Evolutionary conservation across 345 rosid species (phyloP).

Genomic region (Populus ilicifolia): DNA sequence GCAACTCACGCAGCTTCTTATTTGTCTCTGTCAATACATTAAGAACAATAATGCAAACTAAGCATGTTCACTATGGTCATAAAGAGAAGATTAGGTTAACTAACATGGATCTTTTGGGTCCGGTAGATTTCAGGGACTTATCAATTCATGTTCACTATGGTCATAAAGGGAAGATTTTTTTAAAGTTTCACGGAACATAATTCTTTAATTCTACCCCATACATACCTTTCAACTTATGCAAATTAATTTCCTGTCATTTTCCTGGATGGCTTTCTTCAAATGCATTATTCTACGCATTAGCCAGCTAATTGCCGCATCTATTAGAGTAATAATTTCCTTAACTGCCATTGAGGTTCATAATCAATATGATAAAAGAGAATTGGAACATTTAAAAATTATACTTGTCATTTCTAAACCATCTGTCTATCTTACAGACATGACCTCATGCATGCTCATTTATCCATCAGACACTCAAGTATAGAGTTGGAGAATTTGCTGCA

Average conservation of each 20-base stretch:
- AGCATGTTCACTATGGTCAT: not conserved
- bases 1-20: not conserved
- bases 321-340: not conserved
- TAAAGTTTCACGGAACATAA: not conserved
- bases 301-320: not conserved
- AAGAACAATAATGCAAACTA: not conserved
- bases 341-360: not conserved
- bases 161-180: too few relatives aligned
- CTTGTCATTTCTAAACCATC: not conserved
- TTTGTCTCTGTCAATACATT: conserved; percentile 1
- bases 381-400: not conserved
- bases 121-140: too few relatives aligned
- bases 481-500: not conserved
- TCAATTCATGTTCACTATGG: not conserved
- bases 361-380: not conserved
- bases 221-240: not conserved
- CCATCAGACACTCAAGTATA: not conserved
- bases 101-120: not conserved
- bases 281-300: not conserved
- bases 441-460: not conserved
- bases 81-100: not conserved
- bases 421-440: not conserved
- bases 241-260: not conserved
- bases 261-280: not conserved
- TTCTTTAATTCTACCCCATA: not conserved